Percentiles rank a stretch among this genome's conserved stretches.
phyloP scores from a whole-genome alignment of 23 red algal species.

The Cyanidioschyzon merolae region DNA sequence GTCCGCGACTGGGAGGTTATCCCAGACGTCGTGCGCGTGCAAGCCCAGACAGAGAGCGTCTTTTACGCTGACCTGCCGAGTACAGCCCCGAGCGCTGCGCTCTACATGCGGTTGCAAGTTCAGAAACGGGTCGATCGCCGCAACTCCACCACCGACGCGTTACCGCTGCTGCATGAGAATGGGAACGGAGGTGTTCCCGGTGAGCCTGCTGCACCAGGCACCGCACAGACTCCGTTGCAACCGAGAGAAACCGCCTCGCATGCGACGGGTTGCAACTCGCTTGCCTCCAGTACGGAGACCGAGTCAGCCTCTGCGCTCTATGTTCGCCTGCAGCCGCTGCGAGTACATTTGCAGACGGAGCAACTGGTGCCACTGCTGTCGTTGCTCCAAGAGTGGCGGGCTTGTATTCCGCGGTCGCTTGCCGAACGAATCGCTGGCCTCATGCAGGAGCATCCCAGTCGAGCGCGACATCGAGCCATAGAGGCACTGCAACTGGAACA shows the following conservation, averaged over 20 bases:
- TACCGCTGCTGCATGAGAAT: not conserved
- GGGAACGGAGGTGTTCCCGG: too few relatives aligned
- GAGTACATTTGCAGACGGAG: not conserved
- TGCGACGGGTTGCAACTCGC: not conserved
- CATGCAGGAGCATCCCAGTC: not conserved
- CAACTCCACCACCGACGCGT: not conserved
- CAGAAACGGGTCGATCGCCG: not conserved
- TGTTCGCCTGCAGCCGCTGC: not conserved
- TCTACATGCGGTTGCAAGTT: not conserved
- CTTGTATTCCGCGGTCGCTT: not conserved
- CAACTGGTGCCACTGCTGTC: not conserved
- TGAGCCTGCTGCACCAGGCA: too few relatives aligned
- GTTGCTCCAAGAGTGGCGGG: not conserved
- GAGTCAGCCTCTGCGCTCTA: not conserved
- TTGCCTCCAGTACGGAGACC: not conserved
- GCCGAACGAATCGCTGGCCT: not conserved
- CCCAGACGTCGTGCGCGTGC: not conserved
- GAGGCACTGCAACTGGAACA: not conserved
- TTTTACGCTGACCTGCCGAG: not conserved
- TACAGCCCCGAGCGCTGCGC: not conserved
- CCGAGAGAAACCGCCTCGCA: not conserved
- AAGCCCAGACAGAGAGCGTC: not conserved
- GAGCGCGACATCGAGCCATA: not conserved
- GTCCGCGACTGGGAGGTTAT: not conserved
- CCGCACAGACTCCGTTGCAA: too few relatives aligned